phyloP scores from a whole-genome alignment of 1,284 basidiomycete species.

The Megacollybia platyphylla region DNA sequence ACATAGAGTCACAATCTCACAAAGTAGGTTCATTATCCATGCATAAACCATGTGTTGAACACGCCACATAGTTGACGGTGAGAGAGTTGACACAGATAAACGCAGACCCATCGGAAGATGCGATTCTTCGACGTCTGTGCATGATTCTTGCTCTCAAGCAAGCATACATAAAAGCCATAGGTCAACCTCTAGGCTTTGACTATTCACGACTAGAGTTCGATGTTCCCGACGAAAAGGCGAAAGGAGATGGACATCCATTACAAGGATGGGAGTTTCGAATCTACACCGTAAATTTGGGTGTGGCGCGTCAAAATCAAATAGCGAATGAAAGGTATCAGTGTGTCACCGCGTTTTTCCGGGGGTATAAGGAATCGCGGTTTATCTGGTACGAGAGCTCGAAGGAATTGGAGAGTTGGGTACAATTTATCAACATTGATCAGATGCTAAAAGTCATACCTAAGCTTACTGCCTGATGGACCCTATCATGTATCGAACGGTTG shows the following conservation, averaged over 20 bases:
- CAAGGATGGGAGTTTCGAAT: slow-evolving; percentile 75
- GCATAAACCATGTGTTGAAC: not conserved
- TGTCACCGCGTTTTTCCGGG: slow-evolving; percentile 62
- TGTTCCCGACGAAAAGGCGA: slow-evolving; percentile 44
- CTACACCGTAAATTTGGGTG: slow-evolving; percentile 59
- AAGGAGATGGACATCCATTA: slow-evolving; percentile 52
- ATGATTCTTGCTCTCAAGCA: slow-evolving; percentile 66
- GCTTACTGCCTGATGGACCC: slow-evolving; percentile 34
- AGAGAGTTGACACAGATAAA: slow-evolving; percentile 43
- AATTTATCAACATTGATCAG: slow-evolving; percentile 72
- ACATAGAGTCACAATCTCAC: slow-evolving; percentile 59
- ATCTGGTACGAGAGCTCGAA: slow-evolving; percentile 57
- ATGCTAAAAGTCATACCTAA: slow-evolving; percentile 67
- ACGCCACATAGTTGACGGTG: slow-evolving; percentile 20
- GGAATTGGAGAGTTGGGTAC: slow-evolving; percentile 63
- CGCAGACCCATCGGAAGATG: slow-evolving; percentile 40
- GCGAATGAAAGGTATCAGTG: slow-evolving; percentile 62
- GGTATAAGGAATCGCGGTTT: slow-evolving; percentile 47
- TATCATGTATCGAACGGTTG: not conserved
- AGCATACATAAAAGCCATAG: slow-evolving; percentile 70
- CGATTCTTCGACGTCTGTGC: slow-evolving; percentile 56
- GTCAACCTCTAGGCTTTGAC: slow-evolving; percentile 68
- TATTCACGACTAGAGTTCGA: slow-evolving; percentile 70
- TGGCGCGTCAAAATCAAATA: slow-evolving; percentile 37
- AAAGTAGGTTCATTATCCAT: slow-evolving; percentile 33